Percentiles rank a stretch among this genome's conserved stretches.
These are phyloP conservation scores for Chaetomium globosum DNA, from an alignment of 2,329 filamentous ascomycete genomes.

Conservation along the genomic window DNA sequence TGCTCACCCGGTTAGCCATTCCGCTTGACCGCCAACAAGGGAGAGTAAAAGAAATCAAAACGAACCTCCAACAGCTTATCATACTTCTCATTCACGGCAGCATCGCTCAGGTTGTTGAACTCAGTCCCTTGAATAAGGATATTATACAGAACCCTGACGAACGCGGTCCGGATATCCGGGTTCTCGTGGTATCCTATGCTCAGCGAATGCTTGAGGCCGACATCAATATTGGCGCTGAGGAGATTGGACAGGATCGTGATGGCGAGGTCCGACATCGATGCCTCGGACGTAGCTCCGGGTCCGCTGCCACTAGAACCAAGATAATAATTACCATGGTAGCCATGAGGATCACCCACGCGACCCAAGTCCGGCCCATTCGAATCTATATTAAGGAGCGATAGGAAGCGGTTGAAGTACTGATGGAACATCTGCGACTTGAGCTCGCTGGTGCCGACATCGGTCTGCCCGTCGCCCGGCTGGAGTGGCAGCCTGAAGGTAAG, in stretches of 20 bases:
- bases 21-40: background rate
- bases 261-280: constrained; percentile 62
- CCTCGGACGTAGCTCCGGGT: constrained; percentile 49
- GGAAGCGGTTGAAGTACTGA: constrained; percentile 70
- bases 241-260: constrained; percentile 71
- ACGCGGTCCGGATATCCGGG: constrained; percentile 68
- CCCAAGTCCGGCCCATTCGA: constrained; percentile 45
- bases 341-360: constrained; percentile 36
- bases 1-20: constrained; percentile 36
- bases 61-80: constrained; percentile 63
- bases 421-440: constrained; percentile 72
- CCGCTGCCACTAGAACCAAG: constrained; percentile 39
- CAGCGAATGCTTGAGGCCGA: constrained; percentile 69
- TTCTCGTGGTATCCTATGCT: constrained; percentile 73
- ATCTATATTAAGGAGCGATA: constrained; percentile 66
- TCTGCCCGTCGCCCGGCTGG: constrained; percentile 66
- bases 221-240: constrained; percentile 70
- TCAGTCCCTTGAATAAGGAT: constrained; percentile 72
- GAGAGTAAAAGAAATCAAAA: constrained; percentile 14
- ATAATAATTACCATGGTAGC: constrained; percentile 25
- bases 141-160: constrained; percentile 70
- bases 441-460: constrained; percentile 67
- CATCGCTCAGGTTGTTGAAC: constrained; percentile 69
- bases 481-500: constrained; percentile 68
- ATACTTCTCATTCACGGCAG: constrained; percentile 69